Evolutionary conservation across 495 filamentous ascomycete species (phyloP), one percentile per base, ranked within the genome.

Genomic region (Aspergillus avenaceus): DNA sequence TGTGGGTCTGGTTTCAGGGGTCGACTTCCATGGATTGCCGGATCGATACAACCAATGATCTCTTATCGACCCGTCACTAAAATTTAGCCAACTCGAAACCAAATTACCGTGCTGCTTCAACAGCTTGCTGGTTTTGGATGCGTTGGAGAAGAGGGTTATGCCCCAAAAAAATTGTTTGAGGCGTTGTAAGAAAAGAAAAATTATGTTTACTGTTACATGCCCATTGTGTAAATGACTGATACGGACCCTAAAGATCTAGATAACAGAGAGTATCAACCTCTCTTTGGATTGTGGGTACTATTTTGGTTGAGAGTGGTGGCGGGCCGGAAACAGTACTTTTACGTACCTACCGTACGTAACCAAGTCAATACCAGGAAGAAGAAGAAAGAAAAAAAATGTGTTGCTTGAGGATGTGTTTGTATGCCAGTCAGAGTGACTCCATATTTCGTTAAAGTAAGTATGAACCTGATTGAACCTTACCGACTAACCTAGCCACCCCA

Each of bases 1-100:
- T 13, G 49, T 45, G 55, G 55, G 47, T 49, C 48, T 26, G 38
- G 52, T 41, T 47, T 60, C 56, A 60, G 56, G 56, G 56, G 56
- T 37, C 32, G 29, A 49, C 32, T 53, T 53, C 52, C 56, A 53
- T 53, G 56, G 56, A 53, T 43, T 53, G n/a, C 50, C 49, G 50
- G 34, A 50, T 27, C 41, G 40, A 26, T 19, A 18, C 18, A 45
- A 34, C 50, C 44, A 40, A 38, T 47, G 23, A 34, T 37, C 22
- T 18, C 19, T 26, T 23, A 32, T 44, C 41, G 21, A 19, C 11
- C 34, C 34, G 21, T 18, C 18, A 38, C 34, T 38, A 38, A 38
- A 38, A 38, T 38, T 38, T 16, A 18, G 6, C 34, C 34, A 21
- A 16, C 11, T 38, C 34, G 21, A 19, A 21, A 38, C 7, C 16